Base-by-base conservation (phyloP, 768 basidiomycete species). In the Imleria badia region DNA sequence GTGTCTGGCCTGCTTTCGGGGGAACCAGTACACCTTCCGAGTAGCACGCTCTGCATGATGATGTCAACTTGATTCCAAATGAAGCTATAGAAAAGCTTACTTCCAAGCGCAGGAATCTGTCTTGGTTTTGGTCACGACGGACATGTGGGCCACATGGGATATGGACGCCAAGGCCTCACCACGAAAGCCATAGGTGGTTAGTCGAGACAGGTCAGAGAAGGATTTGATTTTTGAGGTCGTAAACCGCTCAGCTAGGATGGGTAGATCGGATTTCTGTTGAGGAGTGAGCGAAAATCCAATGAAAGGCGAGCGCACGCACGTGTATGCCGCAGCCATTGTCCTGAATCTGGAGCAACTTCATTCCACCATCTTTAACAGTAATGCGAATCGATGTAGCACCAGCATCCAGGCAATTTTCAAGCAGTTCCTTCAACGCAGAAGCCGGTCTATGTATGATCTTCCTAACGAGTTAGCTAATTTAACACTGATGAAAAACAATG, bases 151-250 rank as follows among this genome's bases (percentile, higher is more conserved):
- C 38, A 96, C 92, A 72, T 97, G 94, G 6, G 93, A 95, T 55
- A 99, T 92, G 13, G 93, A 95, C 3, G 96, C 97, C 45, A 99
- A 74, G 0, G 97, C 97, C 73, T 99, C 97, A 29, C 97, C 96
- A 48, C 97, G 83, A 71, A 99, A 99, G 1, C 97, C 97, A 69
- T 98, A 98, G 0, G 96, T 98, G 3, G 81, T 78, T 34, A 99
- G 78, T n/a, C 76, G 78, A 33, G 85, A 83, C 50, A 99, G 70
- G 66, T 99, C 97, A 5, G 89, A 86, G 64, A 93, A 99, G 0
- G 83, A 82, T 1, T 84, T 81, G 6, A 99, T 73, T 66, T 98
- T 99, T 4, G 94, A 96, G 0, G 97, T 99, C 14, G 96, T 96
- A 67, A 96, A 98, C 7, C 97, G 80, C 69, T 95, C 90, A 38